Evolutionary conservation across 2,329 filamentous ascomycete genomes (phyloP).

Genomic region (Colletotrichum chlorophyti): DNA sequence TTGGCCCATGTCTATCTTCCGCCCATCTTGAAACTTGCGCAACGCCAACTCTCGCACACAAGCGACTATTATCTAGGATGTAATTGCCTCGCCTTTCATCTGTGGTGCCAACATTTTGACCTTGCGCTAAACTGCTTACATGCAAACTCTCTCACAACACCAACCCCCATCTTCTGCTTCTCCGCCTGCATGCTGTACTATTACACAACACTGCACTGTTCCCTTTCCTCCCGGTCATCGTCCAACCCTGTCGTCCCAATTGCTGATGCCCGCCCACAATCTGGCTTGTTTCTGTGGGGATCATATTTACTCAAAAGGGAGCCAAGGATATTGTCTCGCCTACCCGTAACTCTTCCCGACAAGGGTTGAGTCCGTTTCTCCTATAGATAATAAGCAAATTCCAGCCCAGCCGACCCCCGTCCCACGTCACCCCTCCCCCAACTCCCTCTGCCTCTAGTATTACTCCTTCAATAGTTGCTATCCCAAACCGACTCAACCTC

Average conservation of each 20-base stretch:
- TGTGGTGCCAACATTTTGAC: not conserved
- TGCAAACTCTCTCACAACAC: too few species aligned
- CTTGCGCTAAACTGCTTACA: not conserved
- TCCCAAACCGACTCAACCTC: not conserved
- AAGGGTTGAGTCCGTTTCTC: not conserved
- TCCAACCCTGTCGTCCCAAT: too few species aligned
- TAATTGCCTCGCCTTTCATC: too few species aligned
- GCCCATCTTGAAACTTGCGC: slow-evolving; percentile 17
- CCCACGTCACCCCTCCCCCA: not conserved
- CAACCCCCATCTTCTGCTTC: too few species aligned
- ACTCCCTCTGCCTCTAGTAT: not conserved
- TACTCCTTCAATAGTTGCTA: not conserved
- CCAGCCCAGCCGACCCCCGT: not conserved
- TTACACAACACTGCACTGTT: too few species aligned
- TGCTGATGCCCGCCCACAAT: too few species aligned
- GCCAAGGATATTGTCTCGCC: not conserved
- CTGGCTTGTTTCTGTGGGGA: too few species aligned
- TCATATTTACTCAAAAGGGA: too few species aligned
- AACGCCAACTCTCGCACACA: not conserved
- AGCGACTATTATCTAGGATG: not conserved
- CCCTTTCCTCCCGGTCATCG: too few species aligned
- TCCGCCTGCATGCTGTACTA: too few species aligned
- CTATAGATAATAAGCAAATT: slow-evolving; percentile 7
- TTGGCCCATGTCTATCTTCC: slow-evolving; percentile 4
- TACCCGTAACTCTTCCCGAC: not conserved